These are phyloP conservation scores for Amanita subjunquillea DNA, from an alignment of 768 basidiomycete genomes.

Conservation along the genomic window DNA sequence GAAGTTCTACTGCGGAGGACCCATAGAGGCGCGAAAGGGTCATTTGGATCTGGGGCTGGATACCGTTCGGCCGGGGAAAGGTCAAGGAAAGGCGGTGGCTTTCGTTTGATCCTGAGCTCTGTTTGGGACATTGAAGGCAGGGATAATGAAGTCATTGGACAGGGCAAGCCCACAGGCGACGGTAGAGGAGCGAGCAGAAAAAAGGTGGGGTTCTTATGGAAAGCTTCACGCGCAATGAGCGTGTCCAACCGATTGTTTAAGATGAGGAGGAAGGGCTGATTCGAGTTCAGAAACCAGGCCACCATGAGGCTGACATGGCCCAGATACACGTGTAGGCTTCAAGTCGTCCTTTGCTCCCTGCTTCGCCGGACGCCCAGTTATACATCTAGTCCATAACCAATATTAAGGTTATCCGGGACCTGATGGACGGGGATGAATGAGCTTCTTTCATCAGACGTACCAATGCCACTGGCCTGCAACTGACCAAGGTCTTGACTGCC, in stretches of 20 bases:
- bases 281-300: slow-evolving; percentile 4
- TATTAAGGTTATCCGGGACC: neutral
- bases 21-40: slow-evolving; percentile 64
- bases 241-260: neutral
- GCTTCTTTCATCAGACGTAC: neutral
- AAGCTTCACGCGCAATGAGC: slow-evolving; percentile 2
- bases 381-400: neutral
- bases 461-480: neutral
- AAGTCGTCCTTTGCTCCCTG: neutral
- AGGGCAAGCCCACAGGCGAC: neutral
- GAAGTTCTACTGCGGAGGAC: slow-evolving; percentile 52
- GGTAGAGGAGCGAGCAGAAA: neutral
- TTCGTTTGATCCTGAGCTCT: slow-evolving; percentile 31
- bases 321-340: slow-evolving; percentile 5
- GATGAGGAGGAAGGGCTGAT: slow-evolving; percentile 4
- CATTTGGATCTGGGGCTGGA: slow-evolving; percentile 55
- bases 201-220: neutral
- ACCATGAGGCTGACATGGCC: slow-evolving; percentile 6
- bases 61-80: slow-evolving; percentile 35
- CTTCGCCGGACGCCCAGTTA: neutral
- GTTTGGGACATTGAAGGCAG: slow-evolving; percentile 4
- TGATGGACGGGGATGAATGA: slow-evolving; percentile 1
- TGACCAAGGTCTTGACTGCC: neutral
- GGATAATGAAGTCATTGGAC: slow-evolving; percentile 2
- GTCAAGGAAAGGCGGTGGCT: slow-evolving; percentile 45